Conservation (phyloP, 2,329 filamentous ascomycete species). For the Domatiomyces globalis region DNA sequence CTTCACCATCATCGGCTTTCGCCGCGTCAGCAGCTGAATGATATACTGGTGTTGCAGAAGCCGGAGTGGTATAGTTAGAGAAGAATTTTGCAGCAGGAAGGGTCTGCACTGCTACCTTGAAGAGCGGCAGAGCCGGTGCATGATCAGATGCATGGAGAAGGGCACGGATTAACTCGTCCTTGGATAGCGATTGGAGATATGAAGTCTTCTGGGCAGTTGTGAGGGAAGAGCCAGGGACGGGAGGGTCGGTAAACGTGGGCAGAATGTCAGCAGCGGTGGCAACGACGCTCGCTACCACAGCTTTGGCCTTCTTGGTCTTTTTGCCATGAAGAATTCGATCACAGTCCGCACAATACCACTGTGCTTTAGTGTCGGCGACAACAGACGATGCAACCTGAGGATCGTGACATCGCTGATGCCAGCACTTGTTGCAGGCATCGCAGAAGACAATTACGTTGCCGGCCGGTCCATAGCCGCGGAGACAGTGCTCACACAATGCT, state of each 20-base stretch:
- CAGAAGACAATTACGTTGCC: conserved; percentile 76
- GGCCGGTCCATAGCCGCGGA: conserved; percentile 55
- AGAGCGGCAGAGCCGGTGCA: conserved; percentile 16
- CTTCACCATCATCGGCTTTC: conserved; percentile 14
- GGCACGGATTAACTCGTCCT: conserved; percentile 14
- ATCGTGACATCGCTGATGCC: conserved; percentile 71
- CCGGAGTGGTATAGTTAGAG: conserved; percentile 14
- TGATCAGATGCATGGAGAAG: conserved; percentile 16
- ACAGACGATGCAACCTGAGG: conserved; percentile 58
- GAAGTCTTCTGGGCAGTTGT: conserved; percentile 8
- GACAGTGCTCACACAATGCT: conserved; percentile 55
- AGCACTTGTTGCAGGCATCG: conserved; percentile 63
- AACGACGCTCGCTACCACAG: conserved; percentile 1
- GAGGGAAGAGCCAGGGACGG: conserved; percentile 11
- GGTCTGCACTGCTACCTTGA: conserved; percentile 9
- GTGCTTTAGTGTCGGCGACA: conserved; percentile 49
- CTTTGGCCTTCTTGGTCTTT: conserved; percentile 11
- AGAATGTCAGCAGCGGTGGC: conserved; percentile 5
- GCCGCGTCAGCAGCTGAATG: conserved; percentile 1
- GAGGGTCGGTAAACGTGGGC: conserved; percentile 10
- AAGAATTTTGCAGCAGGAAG: conserved; percentile 13
- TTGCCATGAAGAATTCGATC: conserved; percentile 20
- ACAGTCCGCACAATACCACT: conserved; percentile 60
- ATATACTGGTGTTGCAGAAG: neutral
- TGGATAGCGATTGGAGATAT: conserved; percentile 14